A percentile compares a stretch with the other conserved stretches of the same genome.
Conservation (phyloP, 129 eudicot genomes). For the Centaurea solstitialis region DNA sequence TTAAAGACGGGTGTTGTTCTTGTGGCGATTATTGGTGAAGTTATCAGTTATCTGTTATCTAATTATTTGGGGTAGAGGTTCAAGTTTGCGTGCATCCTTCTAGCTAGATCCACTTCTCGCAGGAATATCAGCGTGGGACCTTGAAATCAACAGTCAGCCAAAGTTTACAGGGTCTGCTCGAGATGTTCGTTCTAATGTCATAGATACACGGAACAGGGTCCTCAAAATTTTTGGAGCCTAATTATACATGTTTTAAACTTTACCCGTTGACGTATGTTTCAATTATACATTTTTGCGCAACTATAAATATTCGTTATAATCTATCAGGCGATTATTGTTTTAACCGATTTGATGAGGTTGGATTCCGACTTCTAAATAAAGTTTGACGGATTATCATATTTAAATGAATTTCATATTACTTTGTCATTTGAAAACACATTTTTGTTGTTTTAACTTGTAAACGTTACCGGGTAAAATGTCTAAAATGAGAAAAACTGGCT, state of each 20-base stretch:
- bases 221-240: neutral
- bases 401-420: too few relatives aligned
- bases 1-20: conserved; percentile 69
- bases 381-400: neutral
- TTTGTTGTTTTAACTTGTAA: too few relatives aligned
- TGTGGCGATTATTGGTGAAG: conserved; percentile 88
- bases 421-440: neutral
- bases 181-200: too few relatives aligned
- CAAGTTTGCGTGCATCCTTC: neutral
- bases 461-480: too few relatives aligned
- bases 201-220: too few relatives aligned
- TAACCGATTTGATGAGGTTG: neutral
- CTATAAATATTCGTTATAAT: too few relatives aligned
- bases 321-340: too few relatives aligned
- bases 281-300: neutral
- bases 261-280: neutral
- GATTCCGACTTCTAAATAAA: neutral
- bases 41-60: neutral
- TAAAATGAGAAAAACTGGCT: too few relatives aligned
- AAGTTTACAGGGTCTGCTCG: too few relatives aligned
- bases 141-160: too few relatives aligned
- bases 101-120: neutral
- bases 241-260: neutral
- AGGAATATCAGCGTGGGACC: neutral
- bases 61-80: neutral